Percentiles rank a stretch among this genome's conserved stretches.
phyloP scores from a whole-genome alignment of 140 eudicot species.

The Flaveria floridana region DNA sequence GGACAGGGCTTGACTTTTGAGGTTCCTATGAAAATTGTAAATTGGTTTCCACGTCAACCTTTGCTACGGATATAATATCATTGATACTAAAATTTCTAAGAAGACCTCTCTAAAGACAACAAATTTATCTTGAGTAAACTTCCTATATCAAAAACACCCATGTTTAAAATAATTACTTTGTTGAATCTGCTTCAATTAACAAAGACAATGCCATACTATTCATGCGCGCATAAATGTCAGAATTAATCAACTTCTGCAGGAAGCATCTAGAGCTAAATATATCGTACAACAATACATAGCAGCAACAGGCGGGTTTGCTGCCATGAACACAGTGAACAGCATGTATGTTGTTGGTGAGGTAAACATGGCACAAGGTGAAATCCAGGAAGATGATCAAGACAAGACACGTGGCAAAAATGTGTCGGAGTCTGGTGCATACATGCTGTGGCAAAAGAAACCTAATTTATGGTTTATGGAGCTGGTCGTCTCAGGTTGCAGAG shows the following conservation, averaged over 20 bases:
- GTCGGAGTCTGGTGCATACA: slow-evolving; percentile 70
- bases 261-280: slow-evolving; percentile 84
- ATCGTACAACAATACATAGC: slow-evolving; percentile 82
- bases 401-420: slow-evolving; percentile 19
- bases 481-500: slow-evolving; percentile 68
- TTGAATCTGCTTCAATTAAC: too few species aligned
- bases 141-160: too few species aligned
- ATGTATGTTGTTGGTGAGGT: slow-evolving; percentile 84
- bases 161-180: too few species aligned
- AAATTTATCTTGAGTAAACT: too few species aligned
- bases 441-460: slow-evolving; percentile 85
- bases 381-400: slow-evolving; percentile 27
- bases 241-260: slow-evolving; percentile 43
- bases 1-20: too few species aligned
- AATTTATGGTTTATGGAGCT: slow-evolving; percentile 77
- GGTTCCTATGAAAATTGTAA: too few species aligned
- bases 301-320: slow-evolving; percentile 73
- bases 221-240: not conserved
- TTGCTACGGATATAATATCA: too few species aligned
- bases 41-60: too few species aligned
- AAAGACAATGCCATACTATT: too few species aligned
- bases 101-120: too few species aligned
- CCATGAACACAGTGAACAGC: slow-evolving; percentile 48
- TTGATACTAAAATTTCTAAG: too few species aligned
- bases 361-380: slow-evolving; percentile 52